Percentiles rank a stretch among this genome's conserved stretches.
Evolutionary conservation across 441 rosid genomes (phyloP).

Genomic region (Metrosideros polymorpha): DNA sequence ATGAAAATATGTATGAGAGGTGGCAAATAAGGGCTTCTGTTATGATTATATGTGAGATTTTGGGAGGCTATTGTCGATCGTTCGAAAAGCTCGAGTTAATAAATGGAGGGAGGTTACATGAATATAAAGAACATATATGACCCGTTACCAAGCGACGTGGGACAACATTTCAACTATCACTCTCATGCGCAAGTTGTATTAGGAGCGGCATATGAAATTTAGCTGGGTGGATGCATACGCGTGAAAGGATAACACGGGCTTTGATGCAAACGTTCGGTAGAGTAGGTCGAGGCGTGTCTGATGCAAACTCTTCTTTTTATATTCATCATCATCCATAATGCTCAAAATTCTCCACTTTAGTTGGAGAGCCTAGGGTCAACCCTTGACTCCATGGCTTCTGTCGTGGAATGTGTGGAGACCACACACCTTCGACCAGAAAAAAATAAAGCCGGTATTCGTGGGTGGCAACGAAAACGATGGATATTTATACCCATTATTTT

Average conservation of each 20-base stretch:
- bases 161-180: neutral
- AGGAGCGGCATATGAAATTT: neutral
- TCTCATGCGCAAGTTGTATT: rapidly evolving
- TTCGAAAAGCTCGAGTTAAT: neutral
- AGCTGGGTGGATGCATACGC: rapidly evolving
- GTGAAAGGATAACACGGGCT: neutral
- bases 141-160: too few relatives aligned
- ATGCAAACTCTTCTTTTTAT: neutral
- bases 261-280: neutral
- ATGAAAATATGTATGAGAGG: too few relatives aligned
- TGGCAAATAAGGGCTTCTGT: neutral
- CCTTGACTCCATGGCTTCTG: neutral
- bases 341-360: neutral
- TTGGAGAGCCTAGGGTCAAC: neutral
- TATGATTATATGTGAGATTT: neutral
- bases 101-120: too few relatives aligned
- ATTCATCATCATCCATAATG: neutral
- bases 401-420: neutral
- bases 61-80: rapidly evolving
- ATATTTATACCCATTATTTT: neutral
- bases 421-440: neutral
- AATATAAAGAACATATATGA: too few relatives aligned
- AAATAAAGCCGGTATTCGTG: neutral
- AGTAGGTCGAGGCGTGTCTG: neutral
- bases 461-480: neutral